These are phyloP conservation scores for Mycoemilia scoparia DNA, from an alignment of 192 early-diverging fungal genomes.

Conservation along the genomic window DNA sequence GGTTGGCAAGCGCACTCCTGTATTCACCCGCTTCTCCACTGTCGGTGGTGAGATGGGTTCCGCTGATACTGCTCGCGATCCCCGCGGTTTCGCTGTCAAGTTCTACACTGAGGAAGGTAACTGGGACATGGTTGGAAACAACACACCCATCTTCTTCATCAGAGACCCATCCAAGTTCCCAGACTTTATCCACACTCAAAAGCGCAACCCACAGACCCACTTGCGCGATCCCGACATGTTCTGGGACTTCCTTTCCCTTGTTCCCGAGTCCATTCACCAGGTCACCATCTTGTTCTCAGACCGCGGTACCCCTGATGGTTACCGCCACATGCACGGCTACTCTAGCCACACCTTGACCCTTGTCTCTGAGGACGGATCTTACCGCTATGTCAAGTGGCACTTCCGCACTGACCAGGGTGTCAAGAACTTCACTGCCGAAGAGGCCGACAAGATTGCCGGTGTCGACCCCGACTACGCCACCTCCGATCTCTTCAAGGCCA, in stretches of 20 bases:
- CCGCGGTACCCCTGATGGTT: conserved; percentile 64
- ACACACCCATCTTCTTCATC: conserved; percentile 71
- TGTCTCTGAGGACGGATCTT: conserved; percentile 45
- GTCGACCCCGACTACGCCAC: conserved; percentile 55
- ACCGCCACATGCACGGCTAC: conserved; percentile 69
- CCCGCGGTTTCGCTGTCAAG: conserved; percentile 66
- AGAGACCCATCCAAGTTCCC: conserved; percentile 67
- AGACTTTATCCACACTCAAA: conserved; percentile 69
- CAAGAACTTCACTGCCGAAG: conserved; percentile 44
- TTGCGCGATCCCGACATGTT: conserved; percentile 44
- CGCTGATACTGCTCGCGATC: conserved; percentile 61
- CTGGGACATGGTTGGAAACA: conserved; percentile 78
- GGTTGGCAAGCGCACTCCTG: conserved; percentile 58
- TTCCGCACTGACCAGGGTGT: conserved; percentile 62
- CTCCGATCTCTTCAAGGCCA: conserved; percentile 57
- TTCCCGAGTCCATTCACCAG: conserved; percentile 64
- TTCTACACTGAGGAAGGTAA: conserved; percentile 79
- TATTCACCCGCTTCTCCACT: conserved; percentile 66
- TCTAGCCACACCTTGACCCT: conserved; percentile 61
- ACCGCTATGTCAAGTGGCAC: conserved; percentile 72
- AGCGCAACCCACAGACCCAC: conserved; percentile 64
- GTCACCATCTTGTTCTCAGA: conserved; percentile 65
- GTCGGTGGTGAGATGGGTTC: conserved; percentile 57
- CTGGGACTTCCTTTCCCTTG: conserved; percentile 66
- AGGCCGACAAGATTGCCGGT: conserved; percentile 37